Conservation (phyloP, 805 yeast species). For the Sungouiella thailandica region DNA sequence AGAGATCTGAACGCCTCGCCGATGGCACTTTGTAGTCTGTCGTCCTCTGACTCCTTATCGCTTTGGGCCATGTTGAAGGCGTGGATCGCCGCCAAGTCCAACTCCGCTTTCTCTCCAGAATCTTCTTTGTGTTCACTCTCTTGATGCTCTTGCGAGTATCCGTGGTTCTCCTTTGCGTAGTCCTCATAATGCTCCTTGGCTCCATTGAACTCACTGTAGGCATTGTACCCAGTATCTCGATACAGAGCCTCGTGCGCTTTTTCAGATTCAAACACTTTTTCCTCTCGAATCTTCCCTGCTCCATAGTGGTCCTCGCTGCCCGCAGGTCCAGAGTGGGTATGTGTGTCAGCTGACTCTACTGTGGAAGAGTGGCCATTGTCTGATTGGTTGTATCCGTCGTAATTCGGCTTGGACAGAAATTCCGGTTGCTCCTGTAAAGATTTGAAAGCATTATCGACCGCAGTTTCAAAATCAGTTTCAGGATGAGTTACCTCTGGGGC, state of each 20-base stretch:
- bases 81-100: constrained; percentile 21
- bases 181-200: not conserved
- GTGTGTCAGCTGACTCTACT: no score
- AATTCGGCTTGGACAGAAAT: no score
- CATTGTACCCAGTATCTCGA: no score
- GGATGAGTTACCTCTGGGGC: constrained; percentile 5
- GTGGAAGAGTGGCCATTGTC: no score
- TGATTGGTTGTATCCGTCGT: no score
- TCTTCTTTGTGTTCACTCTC: not conserved
- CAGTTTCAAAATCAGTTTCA: constrained; percentile 1
- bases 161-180: not conserved
- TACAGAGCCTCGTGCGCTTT: no score
- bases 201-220: no score
- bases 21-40: constrained; percentile 8
- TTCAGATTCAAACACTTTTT: no score
- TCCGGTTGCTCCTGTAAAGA: no score
- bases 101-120: constrained; percentile 8
- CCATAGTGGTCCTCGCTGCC: no score
- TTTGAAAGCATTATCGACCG: constrained; percentile 1
- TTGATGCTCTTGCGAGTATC: not conserved
- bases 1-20: constrained; percentile 3
- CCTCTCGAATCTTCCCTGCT: no score
- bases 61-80: constrained; percentile 17
- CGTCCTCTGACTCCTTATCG: constrained; percentile 2
- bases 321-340: no score